A percentile compares a stretch with the other conserved stretches of the same genome.
phyloP scores from a whole-genome alignment of 805 yeast genomes.

The Barnettozyma sp. region DNA sequence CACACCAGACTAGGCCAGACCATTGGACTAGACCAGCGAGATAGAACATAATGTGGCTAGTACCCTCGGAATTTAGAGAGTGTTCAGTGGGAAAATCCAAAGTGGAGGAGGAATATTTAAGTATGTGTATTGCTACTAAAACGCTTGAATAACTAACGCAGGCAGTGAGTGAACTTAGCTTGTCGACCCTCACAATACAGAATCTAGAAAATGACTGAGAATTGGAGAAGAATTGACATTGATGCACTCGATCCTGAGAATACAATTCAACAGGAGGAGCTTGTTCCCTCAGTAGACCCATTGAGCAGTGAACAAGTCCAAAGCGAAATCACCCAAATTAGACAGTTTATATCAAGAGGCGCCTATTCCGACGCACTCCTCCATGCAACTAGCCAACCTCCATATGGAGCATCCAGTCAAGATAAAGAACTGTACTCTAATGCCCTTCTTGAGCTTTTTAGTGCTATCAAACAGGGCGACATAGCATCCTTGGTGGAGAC shows the following conservation, averaged over 20 bases:
- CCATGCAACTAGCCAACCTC: conserved; percentile 63
- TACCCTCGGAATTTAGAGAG: no score
- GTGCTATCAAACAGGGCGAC: conserved; percentile 60
- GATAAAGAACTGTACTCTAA: conserved; percentile 45
- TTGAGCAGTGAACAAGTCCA: conserved; percentile 49
- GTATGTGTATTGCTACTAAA: no score
- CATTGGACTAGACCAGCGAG: no score
- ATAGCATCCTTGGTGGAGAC: conserved; percentile 52
- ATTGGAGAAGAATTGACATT: conserved; percentile 92
- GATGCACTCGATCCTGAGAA: conserved; percentile 86
- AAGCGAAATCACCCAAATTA: conserved; percentile 47
- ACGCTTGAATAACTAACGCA: no score
- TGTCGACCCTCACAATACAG: no score
- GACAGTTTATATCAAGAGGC: conserved; percentile 63
- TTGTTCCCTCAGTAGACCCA: conserved; percentile 40
- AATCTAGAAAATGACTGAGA: conserved; percentile 39
- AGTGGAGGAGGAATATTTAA: no score
- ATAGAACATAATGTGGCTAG: no score
- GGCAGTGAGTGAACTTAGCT: no score
- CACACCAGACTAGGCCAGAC: no score
- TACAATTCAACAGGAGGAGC: conserved; percentile 52
- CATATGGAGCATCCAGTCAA: conserved; percentile 66
- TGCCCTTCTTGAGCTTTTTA: conserved; percentile 64
- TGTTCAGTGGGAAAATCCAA: no score
- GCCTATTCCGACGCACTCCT: conserved; percentile 61